Conservation (phyloP, 306 rosid species). For the Quercus agrifolia region DNA sequence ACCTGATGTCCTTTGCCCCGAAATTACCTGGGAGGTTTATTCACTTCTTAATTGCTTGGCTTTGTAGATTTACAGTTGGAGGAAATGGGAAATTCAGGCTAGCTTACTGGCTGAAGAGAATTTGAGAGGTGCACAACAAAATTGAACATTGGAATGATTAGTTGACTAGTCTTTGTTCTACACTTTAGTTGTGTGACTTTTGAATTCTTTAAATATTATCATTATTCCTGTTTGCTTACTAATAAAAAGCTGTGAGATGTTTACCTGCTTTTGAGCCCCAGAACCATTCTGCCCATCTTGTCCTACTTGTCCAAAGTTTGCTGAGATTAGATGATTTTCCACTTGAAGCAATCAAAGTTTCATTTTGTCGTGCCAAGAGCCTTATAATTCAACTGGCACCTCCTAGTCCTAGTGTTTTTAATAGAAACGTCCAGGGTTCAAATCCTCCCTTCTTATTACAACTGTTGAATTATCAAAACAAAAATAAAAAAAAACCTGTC, state of each 20-base stretch:
- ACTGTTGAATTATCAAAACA: no score
- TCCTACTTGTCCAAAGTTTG: not conserved
- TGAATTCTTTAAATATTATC: not conserved
- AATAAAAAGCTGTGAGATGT: not conserved
- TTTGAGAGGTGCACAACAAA: constrained; percentile 49
- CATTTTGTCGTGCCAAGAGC: not conserved
- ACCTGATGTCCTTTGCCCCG: not conserved
- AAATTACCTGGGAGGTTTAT: constrained; percentile 1
- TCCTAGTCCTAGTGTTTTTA: no score
- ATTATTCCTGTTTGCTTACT: not conserved
- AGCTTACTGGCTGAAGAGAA: constrained; percentile 43
- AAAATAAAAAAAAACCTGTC: no score
- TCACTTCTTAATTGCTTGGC: constrained; percentile 4
- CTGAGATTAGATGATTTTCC: not conserved
- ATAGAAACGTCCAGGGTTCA: no score
- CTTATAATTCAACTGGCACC: no score
- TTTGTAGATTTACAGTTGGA: constrained; percentile 91
- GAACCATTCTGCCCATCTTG: not conserved
- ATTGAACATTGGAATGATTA: constrained; percentile 3
- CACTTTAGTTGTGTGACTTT: not conserved
- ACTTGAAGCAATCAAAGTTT: not conserved
- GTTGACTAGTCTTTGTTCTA: constrained; percentile 5
- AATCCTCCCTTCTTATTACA: no score
- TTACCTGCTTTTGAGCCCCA: not conserved
- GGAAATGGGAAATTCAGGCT: constrained; percentile 84